Conservation (phyloP, 1,284 basidiomycete genomes). For the Tranzscheliella williamsii region DNA sequence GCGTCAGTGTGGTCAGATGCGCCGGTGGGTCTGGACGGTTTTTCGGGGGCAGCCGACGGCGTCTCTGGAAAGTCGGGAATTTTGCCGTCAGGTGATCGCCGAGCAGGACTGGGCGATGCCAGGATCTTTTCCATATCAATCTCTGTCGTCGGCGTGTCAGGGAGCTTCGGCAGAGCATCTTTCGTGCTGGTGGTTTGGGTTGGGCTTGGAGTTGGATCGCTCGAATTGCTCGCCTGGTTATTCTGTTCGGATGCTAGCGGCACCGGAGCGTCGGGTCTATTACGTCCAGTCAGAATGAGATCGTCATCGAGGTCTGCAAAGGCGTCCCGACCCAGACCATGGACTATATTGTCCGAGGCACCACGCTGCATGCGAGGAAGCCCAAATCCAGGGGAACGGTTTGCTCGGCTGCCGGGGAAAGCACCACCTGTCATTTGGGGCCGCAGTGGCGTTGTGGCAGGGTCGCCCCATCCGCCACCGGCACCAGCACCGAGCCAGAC, state of each 20-base stretch:
- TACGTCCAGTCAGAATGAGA: conserved; percentile 23
- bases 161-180: conserved; percentile 22
- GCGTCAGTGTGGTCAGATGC: conserved; percentile 9
- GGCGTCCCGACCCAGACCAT: conserved; percentile 34
- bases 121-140: conserved; percentile 29
- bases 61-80: conserved; percentile 42
- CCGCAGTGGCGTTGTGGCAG: conserved; percentile 19
- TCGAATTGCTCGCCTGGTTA: conserved; percentile 1
- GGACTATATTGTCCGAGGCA: conserved; percentile 29
- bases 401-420: conserved; percentile 25
- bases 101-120: conserved; percentile 5
- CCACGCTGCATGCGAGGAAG: conserved; percentile 18
- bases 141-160: conserved; percentile 32
- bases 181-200: background rate
- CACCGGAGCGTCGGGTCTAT: conserved; percentile 13
- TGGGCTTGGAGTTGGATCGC: conserved; percentile 2
- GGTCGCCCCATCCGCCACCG: conserved; percentile 38
- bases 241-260: background rate
- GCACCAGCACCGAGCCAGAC: conserved; percentile 45
- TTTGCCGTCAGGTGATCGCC: conserved; percentile 1
- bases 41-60: conserved; percentile 26
- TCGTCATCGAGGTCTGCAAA: conserved; percentile 53
- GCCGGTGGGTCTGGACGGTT: conserved; percentile 8
- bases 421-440: conserved; percentile 51
- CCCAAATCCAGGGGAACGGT: conserved; percentile 19